Percentiles rank a stretch among this genome's conserved stretches.
These are phyloP conservation scores for Colletotrichum zoysiae DNA, from an alignment of 2,329 filamentous ascomycete species.

Conservation along the genomic window DNA sequence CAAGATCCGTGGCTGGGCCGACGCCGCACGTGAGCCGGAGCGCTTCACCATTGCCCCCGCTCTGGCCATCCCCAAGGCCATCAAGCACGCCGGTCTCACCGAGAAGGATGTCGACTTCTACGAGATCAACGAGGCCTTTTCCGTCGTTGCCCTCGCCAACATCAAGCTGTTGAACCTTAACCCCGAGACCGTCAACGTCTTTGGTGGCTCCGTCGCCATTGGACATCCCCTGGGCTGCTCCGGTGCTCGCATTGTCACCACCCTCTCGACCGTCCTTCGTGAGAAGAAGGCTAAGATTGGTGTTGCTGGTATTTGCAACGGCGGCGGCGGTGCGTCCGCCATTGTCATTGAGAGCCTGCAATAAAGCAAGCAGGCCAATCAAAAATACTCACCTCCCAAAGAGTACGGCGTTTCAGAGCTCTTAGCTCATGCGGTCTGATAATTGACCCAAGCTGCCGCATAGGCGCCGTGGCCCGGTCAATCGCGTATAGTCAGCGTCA, in stretches of 20 bases:
- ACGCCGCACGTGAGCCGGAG: constrained; percentile 89
- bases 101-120: constrained; percentile 88
- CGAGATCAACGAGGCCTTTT: constrained; percentile 99
- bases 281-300: constrained; percentile 96
- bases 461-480: constrained; percentile 8
- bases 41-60: constrained; percentile 97
- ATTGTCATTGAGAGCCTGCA: constrained; percentile 85
- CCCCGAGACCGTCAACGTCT: constrained; percentile 92
- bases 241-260: constrained; percentile 93
- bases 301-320: constrained; percentile 96
- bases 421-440: constrained; percentile 24
- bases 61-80: constrained; percentile 95
- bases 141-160: constrained; percentile 95
- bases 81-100: constrained; percentile 90
- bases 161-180: constrained; percentile 87
- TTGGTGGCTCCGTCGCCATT: constrained; percentile 94
- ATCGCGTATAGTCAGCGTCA: constrained; percentile 7
- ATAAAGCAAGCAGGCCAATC: constrained; percentile 50
- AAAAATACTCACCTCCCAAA: background rate
- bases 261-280: constrained; percentile 87
- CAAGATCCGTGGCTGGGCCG: constrained; percentile 97
- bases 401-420: constrained; percentile 9
- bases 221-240: constrained; percentile 95
- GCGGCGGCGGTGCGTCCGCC: constrained; percentile 93
- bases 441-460: constrained; percentile 19